These are phyloP conservation scores for Angophora floribunda DNA, from an alignment of 345 rosid genomes.

Conservation along the genomic window DNA sequence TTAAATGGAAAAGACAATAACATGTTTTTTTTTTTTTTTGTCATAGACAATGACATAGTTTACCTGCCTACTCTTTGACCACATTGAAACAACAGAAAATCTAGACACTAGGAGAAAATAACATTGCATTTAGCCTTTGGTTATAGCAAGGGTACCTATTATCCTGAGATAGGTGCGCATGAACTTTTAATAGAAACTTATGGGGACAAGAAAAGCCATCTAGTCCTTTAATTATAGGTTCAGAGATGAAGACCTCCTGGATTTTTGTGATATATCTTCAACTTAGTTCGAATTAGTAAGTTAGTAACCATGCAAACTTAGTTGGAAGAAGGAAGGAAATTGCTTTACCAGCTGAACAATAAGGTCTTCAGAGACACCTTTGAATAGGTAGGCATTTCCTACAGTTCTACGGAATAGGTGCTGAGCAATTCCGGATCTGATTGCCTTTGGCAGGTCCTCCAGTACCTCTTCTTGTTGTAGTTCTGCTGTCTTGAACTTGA, in stretches of 20 bases:
- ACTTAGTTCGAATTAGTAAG: background rate
- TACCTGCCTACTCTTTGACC: background rate
- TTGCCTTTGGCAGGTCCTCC: conserved; percentile 82
- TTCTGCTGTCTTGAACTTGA: conserved; percentile 83
- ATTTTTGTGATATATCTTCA: background rate
- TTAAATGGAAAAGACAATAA: background rate
- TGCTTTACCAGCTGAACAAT: conserved; percentile 56
- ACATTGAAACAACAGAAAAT: background rate
- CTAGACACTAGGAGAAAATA: background rate
- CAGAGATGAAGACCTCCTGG: background rate
- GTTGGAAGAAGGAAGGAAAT: background rate
- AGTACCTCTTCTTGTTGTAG: conserved; percentile 82
- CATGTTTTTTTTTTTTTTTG: too few species aligned
- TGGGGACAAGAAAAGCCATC: background rate
- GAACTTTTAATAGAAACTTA: background rate
- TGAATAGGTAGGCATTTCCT: conserved; percentile 58
- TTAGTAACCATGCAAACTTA: background rate
- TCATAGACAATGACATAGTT: background rate
- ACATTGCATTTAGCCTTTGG: background rate
- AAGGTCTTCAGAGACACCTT: conserved; percentile 65
- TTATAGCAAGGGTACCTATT: background rate
- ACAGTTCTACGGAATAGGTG: conserved; percentile 59
- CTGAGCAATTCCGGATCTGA: conserved; percentile 72
- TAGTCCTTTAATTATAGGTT: background rate
- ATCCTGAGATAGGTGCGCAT: background rate